Evolutionary conservation across 331 rosid species (phyloP).

Genomic region (Pyracantha coccinea): DNA sequence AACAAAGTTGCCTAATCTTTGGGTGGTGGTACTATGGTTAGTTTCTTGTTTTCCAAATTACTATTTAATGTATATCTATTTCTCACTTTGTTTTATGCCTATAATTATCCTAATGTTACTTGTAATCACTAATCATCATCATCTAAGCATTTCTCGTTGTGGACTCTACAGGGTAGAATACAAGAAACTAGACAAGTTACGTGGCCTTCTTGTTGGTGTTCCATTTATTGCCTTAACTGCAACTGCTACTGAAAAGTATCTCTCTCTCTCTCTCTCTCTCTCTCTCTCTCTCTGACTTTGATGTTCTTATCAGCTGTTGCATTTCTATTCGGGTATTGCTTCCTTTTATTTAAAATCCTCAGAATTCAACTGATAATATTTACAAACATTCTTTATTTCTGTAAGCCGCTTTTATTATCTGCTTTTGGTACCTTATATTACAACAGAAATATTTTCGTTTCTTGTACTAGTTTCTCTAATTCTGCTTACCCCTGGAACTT

Average conservation of each 20-base stretch:
- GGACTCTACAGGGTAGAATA: conserved; percentile 55
- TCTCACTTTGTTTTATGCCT: background rate
- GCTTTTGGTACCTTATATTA: background rate
- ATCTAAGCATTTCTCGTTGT: conserved; percentile 4
- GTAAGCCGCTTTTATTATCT: background rate
- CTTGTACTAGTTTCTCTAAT: background rate
- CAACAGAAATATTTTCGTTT: background rate
- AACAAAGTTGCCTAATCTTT: background rate
- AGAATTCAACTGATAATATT: background rate
- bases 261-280: conserved; percentile 6
- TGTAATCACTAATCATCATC: background rate
- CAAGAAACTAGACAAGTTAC: conserved; percentile 68
- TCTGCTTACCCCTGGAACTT: background rate
- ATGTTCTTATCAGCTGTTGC: background rate
- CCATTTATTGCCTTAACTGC: conserved; percentile 91
- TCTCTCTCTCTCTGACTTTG: too few species aligned
- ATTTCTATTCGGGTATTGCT: background rate
- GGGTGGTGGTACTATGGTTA: background rate
- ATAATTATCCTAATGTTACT: background rate
- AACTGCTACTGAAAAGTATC: conserved; percentile 88
- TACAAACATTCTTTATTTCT: background rate
- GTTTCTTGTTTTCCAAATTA: background rate
- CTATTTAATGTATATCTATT: background rate
- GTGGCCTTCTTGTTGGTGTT: conserved; percentile 57
- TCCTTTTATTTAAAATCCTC: background rate